phyloP scores from a whole-genome alignment of 257 asterid species.

The Gentiana macrophylla region DNA sequence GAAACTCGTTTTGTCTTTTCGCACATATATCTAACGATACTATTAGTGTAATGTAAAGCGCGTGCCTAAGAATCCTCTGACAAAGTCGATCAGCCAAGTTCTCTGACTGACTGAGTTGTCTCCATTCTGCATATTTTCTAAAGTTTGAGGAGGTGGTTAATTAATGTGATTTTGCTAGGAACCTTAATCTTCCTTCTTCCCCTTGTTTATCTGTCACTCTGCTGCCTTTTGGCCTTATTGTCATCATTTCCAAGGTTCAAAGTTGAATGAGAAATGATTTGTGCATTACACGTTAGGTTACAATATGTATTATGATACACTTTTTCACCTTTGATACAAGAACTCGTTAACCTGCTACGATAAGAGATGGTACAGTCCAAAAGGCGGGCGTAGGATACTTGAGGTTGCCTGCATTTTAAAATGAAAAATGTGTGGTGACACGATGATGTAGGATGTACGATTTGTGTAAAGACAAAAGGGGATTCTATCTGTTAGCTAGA shows the following conservation, averaged over 20 bases:
- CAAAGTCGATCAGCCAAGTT: conserved; percentile 5
- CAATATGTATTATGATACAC: too few species aligned
- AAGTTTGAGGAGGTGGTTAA: neutral
- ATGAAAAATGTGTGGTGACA: conserved; percentile 58
- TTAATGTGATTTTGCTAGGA: neutral
- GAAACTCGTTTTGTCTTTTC: too few species aligned
- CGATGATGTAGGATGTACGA: too few species aligned
- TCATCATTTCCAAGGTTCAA: too few species aligned
- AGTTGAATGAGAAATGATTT: too few species aligned
- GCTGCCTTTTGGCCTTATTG: neutral
- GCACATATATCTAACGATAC: too few species aligned
- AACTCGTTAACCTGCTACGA: conserved; percentile 80
- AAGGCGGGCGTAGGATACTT: conserved; percentile 78
- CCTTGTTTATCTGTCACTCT: neutral
- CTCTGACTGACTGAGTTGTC: neutral
- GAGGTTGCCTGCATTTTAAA: conserved; percentile 51
- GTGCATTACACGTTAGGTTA: too few species aligned
- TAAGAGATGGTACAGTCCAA: conserved; percentile 58
- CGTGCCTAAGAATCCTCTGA: too few species aligned
- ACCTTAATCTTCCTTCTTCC: neutral
- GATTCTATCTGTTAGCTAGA: too few species aligned
- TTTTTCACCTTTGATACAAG: conserved; percentile 39
- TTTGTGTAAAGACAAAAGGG: too few species aligned
- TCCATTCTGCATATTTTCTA: neutral
- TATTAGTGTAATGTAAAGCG: too few species aligned